Percentiles rank a stretch among this genome's conserved stretches.
Conservation (phyloP, 495 filamentous ascomycete genomes). For the Mytilinidion resinicola region DNA sequence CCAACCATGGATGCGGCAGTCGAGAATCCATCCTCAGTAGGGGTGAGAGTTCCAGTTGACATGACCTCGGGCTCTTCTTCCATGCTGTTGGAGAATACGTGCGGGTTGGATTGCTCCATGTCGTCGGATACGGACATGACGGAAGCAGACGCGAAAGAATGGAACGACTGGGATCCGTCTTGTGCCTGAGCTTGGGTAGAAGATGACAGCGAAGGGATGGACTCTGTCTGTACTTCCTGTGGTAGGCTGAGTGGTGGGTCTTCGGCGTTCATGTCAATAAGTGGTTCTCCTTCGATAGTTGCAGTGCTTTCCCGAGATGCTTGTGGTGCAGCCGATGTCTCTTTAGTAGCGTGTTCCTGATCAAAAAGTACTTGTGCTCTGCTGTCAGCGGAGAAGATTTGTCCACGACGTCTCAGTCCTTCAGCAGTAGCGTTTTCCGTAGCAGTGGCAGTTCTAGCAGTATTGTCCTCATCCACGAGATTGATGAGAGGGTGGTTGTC, state of each 20-base stretch:
- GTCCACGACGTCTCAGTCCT: constrained; percentile 42
- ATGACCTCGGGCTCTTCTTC: constrained; percentile 13
- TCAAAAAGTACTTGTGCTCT: constrained; percentile 14
- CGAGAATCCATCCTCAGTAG: constrained; percentile 20
- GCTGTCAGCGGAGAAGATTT: constrained; percentile 52
- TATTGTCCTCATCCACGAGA: constrained; percentile 7
- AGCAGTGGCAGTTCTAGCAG: constrained; percentile 44
- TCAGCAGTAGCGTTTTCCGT: constrained; percentile 34
- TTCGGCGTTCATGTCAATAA: constrained; percentile 21
- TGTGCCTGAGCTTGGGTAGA: constrained; percentile 2
- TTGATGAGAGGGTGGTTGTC: constrained; percentile 17
- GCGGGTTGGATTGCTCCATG: background rate
- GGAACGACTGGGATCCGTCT: background rate
- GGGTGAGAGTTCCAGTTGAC: constrained; percentile 26
- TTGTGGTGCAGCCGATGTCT: background rate
- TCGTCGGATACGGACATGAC: constrained; percentile 3
- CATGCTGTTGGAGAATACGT: constrained; percentile 2
- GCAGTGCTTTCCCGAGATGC: constrained; percentile 25
- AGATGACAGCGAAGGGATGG: constrained; percentile 2
- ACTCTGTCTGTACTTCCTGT: constrained; percentile 11
- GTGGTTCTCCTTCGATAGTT: constrained; percentile 14
- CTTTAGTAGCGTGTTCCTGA: background rate
- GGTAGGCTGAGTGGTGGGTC: background rate
- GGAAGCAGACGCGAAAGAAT: background rate
- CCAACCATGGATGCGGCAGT: constrained; percentile 18